A percentile compares a stretch with the other conserved stretches of the same genome.
Evolutionary conservation across 2,329 filamentous ascomycete species (phyloP).

Genomic region (Aspergillus fructus): DNA sequence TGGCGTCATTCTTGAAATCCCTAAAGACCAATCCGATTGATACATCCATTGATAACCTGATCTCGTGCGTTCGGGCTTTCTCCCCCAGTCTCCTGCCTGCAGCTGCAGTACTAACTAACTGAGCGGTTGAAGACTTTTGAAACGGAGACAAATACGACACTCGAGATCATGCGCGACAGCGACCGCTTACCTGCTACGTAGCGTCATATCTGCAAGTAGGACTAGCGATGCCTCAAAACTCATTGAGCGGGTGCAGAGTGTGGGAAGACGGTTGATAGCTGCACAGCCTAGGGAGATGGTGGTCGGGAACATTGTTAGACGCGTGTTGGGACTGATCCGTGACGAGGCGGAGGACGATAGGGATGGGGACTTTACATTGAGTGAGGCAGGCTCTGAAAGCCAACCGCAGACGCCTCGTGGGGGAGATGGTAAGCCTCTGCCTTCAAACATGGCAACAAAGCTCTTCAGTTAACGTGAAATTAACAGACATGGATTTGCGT

Average conservation of each 20-base stretch:
- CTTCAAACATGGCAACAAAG: not conserved
- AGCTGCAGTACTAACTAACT: conserved; percentile 21
- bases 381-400: conserved; percentile 60
- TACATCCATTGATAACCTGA: conserved; percentile 76
- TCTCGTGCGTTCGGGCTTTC: conserved; percentile 62
- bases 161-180: conserved; percentile 87
- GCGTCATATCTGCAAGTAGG: conserved; percentile 79
- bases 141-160: conserved; percentile 83
- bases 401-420: conserved; percentile 44
- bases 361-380: conserved; percentile 60
- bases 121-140: conserved; percentile 66
- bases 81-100: not conserved
- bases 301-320: conserved; percentile 89
- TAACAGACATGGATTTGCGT: conserved; percentile 29
- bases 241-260: conserved; percentile 73
- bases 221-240: conserved; percentile 76
- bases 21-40: conserved; percentile 75
- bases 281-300: conserved; percentile 89
- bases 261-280: conserved; percentile 73
- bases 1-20: conserved; percentile 76
- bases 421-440: conserved; percentile 32
- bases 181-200: conserved; percentile 82
- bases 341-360: conserved; percentile 84
- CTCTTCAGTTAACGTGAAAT: not conserved
- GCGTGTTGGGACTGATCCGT: conserved; percentile 84